Evolutionary conservation across 78 protist species (phyloP).

Genomic region (slime mould (Dictyostelium discoideum)): DNA sequence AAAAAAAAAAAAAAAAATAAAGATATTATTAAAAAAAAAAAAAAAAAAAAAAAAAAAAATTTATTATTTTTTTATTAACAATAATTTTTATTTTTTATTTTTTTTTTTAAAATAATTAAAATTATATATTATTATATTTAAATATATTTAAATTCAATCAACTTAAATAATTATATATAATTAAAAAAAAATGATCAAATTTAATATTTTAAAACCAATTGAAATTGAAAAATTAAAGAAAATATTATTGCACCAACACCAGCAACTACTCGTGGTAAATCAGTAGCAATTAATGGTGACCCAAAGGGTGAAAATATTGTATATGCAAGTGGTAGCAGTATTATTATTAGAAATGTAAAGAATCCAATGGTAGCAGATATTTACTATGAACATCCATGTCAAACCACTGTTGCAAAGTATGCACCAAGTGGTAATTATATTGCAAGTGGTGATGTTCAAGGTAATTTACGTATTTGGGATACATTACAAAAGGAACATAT

Average conservation of each 20-base stretch:
- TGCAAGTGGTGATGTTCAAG: constrained; percentile 93
- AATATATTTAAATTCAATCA: no score
- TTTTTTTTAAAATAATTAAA: no score
- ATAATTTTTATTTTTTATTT: no score
- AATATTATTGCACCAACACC: constrained; percentile 90
- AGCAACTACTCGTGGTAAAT: constrained; percentile 85
- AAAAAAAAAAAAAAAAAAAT: no score
- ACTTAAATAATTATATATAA: no score
- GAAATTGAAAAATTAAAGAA: constrained; percentile 50
- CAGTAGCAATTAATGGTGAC: constrained; percentile 83
- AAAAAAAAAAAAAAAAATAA: no score
- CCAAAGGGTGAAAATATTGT: constrained; percentile 90
- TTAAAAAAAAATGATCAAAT: not conserved
- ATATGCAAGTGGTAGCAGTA: constrained; percentile 85
- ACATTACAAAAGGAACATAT: constrained; percentile 88
- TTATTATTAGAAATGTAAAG: constrained; percentile 88
- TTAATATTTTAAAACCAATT: not conserved
- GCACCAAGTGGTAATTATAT: constrained; percentile 95
- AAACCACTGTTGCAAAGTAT: constrained; percentile 90
- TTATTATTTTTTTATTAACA: no score
- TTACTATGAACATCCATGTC: constrained; percentile 91
- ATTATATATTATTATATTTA: no score
- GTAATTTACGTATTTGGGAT: constrained; percentile 96
- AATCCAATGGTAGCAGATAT: constrained; percentile 73
- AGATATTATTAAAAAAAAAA: not conserved